These are phyloP conservation scores for Mycena crocata DNA, from an alignment of 768 basidiomycete genomes.

Conservation along the genomic window DNA sequence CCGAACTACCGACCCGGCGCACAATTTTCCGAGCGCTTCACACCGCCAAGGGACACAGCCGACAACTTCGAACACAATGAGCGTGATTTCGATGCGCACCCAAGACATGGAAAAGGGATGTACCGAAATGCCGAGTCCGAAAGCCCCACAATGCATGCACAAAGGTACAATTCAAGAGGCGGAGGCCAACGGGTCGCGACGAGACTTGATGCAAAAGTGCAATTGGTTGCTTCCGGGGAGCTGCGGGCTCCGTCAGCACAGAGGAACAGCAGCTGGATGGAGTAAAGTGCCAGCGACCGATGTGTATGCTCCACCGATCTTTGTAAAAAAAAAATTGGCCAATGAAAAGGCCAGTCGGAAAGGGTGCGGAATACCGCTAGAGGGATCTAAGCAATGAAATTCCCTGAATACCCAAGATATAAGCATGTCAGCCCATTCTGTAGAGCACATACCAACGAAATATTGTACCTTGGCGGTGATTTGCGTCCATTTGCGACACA, in stretches of 20 bases:
- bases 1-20: not conserved
- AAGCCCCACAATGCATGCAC: not conserved
- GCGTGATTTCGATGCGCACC: not conserved
- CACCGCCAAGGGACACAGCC: not conserved
- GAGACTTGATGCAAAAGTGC: too few species aligned
- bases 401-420: not conserved
- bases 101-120: not conserved
- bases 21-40: not conserved
- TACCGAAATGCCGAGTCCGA: not conserved
- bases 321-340: not conserved
- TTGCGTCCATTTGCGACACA: too few species aligned
- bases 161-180: too few species aligned
- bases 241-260: not conserved
- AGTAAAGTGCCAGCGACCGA: not conserved
- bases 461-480: not conserved
- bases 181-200: not conserved
- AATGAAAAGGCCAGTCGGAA: not conserved
- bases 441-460: not conserved
- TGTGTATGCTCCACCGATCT: not conserved
- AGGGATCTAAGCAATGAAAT: not conserved
- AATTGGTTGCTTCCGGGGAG: too few species aligned
- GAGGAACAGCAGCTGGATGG: not conserved
- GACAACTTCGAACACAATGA: not conserved
- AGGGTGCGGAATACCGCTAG: not conserved
- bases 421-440: not conserved